Evolutionary conservation across 1,139 yeast genomes (phyloP), one percentile per base, ranked within the genome.

Genomic region (Yamadazyma kanchanaburiensis): DNA sequence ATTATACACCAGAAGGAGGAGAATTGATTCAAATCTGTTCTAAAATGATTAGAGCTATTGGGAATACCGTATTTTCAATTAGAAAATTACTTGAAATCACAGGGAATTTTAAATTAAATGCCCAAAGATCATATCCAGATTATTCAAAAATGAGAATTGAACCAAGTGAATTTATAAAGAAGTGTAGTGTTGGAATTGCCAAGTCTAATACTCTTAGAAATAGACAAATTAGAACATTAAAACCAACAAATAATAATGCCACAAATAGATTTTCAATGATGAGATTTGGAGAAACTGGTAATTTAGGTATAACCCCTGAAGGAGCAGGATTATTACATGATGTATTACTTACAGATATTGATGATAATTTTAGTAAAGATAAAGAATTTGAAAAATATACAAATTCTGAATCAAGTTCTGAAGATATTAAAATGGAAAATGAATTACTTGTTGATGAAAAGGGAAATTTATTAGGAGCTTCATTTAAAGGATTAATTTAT

Each of bases 121-220:
- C 69, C 2, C 80, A 76, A 31, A 65, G 94, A 42, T 68, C 78
- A 18, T 86, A 85, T 48, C 86, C 91, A 1, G 88, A 87, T 51
- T 85, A 85, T 42, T 52, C 70, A 6, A 55, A 54, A 23, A 72
- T 79, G 58, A 64, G 68, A 38, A 68, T 82, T 5, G 70, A 77
- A n/a, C 80, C 88, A 0, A 70, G 64, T 11, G 71, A 67, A n/a
- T 82, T 83, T 48, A 70, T 82, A 21, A 65, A 62, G 35, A 67
- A 66, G 38, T 80, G 88, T 46, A 73, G 91, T 1, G 58, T 64
- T 31, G 89, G 87, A 1, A 62, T 82, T 30, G 72, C 74, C 17
- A 68, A 69, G 30, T 56, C 67, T 12, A 58, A 70, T 18, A 56
- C 55, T n/a, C 45, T 59, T 8, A 55, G 58, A 24, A 52, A 55